Conservation (phyloP, 208 protist species). For the Crithidia acanthocephali region DNA sequence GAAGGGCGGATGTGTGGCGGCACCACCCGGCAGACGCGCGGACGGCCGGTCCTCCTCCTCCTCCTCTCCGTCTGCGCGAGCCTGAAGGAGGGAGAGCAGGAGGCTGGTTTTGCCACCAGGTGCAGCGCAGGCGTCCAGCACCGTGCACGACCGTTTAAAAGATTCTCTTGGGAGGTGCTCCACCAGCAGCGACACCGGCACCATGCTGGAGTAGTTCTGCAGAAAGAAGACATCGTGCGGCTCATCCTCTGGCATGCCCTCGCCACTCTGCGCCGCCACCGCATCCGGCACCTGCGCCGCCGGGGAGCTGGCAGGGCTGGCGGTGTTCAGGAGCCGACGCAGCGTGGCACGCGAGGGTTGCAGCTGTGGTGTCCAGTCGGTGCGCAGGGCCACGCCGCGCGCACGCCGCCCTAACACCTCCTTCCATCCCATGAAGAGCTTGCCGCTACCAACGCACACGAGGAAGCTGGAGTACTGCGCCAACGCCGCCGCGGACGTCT, state of each 20-base stretch:
- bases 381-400: constrained; percentile 42
- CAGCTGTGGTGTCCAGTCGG: constrained; percentile 39
- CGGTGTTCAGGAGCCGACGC: constrained; percentile 9
- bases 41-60: constrained; percentile 31
- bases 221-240: constrained; percentile 47
- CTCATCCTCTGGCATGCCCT: neutral
- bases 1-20: neutral
- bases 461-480: constrained; percentile 11
- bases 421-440: constrained; percentile 42
- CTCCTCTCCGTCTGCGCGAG: constrained; percentile 26
- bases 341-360: constrained; percentile 46
- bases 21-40: constrained; percentile 2
- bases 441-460: constrained; percentile 43
- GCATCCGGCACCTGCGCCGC: neutral
- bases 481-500: constrained; percentile 11
- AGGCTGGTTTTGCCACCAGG: constrained; percentile 94
- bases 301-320: neutral
- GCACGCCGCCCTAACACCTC: constrained; percentile 18
- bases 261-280: constrained; percentile 1
- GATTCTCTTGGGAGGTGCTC: constrained; percentile 28
- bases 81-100: constrained; percentile 56
- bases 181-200: constrained; percentile 66
- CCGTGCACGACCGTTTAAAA: constrained; percentile 1
- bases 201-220: constrained; percentile 86
- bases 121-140: constrained; percentile 94